Evolutionary conservation across 2,329 filamentous ascomycete genomes (phyloP).

Genomic region (Xylaria sp.): DNA sequence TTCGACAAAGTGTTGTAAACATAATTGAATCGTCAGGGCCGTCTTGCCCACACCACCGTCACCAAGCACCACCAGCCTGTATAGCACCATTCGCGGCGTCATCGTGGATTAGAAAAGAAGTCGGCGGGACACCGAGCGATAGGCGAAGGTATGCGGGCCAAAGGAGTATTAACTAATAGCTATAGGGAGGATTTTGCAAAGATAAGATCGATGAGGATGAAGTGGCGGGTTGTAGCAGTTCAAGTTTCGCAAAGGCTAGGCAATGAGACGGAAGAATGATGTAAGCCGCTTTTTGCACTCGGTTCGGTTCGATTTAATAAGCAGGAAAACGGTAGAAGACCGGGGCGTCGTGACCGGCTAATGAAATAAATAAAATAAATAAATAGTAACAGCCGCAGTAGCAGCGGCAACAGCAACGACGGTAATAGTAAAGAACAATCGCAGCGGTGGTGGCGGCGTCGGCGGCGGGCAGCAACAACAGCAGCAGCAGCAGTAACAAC

Average conservation of each 20-base stretch:
- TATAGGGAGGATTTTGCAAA: slow-evolving; percentile 30
- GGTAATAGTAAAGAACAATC: slow-evolving; percentile 2
- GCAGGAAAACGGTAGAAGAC: slow-evolving; percentile 17
- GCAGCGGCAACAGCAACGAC: slow-evolving; percentile 13
- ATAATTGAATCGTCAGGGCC: slow-evolving; percentile 94
- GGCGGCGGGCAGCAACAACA: not conserved
- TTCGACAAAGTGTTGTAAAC: slow-evolving; percentile 97
- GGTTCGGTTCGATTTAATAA: slow-evolving; percentile 31
- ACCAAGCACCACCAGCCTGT: slow-evolving; percentile 94
- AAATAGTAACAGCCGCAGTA: slow-evolving; percentile 3
- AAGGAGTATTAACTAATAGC: slow-evolving; percentile 33
- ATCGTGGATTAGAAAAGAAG: slow-evolving; percentile 60
- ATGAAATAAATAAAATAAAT: slow-evolving; percentile 27
- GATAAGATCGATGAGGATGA: slow-evolving; percentile 10
- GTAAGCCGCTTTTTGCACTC: slow-evolving; percentile 33
- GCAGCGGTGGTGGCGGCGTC: not conserved
- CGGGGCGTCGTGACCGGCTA: slow-evolving; percentile 21
- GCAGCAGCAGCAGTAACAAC: slow-evolving; percentile 15
- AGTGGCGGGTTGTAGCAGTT: slow-evolving; percentile 21
- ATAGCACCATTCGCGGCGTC: slow-evolving; percentile 94
- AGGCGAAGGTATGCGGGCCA: slow-evolving; percentile 21
- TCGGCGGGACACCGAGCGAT: slow-evolving; percentile 45
- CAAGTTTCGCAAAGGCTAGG: slow-evolving; percentile 29
- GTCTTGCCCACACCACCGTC: slow-evolving; percentile 96
- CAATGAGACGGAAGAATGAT: slow-evolving; percentile 35